Base-by-base conservation (phyloP, 2,329 filamentous ascomycete genomes). In the Phialemoniopsis sp. region DNA sequence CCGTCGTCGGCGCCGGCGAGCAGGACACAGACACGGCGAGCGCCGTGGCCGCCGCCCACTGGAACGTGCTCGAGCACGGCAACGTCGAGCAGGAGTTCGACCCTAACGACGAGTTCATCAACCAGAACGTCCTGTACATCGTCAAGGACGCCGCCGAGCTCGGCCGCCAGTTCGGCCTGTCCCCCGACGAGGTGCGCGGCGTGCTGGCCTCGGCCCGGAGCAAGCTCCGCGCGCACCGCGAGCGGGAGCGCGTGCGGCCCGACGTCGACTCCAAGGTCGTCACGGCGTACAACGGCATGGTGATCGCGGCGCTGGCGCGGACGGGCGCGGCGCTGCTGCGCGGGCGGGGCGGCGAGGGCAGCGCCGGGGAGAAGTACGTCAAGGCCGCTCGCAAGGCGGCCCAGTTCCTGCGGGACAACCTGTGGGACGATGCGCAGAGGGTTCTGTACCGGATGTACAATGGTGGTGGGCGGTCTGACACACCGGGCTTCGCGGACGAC, bases 51-150 rank as follows among this genome's bases (percentile, higher is more conserved):
- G 87, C 89, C 1, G 80, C 80, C 5, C 88, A 95, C 60, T 97
- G 88, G 80, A 86, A 87, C 43, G 84, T 96, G 13, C 76, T 78
- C 26, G 75, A 87, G 31, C 82, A 94, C 49, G 93, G 93, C 33
- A 97, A 98, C 53, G 84, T 98, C 2, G 78, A 82, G 28, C 80
- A 83, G 4, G 78, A 84, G 40, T 81, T 91, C 50, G 93, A 98
- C 55, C 84, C 87, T 0, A 87, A 95, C 52, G 91, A 97, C 56
- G 91, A 97, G 55, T 91, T 97, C 44, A 84, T 95, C 54, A 89
- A 91, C 52, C 89, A 95, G 57, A 98, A 97, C 55, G 89, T 95
- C 5, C 65, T 96, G 3, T 80, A 81, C 29, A 74, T 95, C 18
- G 77, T 77, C 29, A 80, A 76, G 44, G 85, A 82, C 1, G 73